phyloP scores from a whole-genome alignment of 2,329 filamentous ascomycete genomes.

The Beauveria pseudobassiana region DNA sequence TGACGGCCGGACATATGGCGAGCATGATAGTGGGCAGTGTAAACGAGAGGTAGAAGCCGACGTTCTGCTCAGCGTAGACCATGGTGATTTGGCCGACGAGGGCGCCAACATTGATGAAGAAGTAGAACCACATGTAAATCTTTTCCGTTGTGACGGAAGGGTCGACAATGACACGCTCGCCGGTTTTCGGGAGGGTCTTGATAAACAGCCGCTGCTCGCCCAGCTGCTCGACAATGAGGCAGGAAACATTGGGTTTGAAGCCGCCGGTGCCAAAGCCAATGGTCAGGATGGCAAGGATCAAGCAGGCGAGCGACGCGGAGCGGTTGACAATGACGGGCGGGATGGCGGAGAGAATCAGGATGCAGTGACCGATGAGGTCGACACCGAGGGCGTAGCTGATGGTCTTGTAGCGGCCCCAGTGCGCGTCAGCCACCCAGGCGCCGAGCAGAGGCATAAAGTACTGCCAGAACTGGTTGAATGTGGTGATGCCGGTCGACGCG shows the following conservation, averaged over 20 bases:
- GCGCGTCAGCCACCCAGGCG: conserved; percentile 43
- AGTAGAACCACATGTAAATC: conserved; percentile 64
- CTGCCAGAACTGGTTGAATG: conserved; percentile 51
- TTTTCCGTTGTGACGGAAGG: conserved; percentile 54
- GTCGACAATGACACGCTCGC: conserved; percentile 59
- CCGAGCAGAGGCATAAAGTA: conserved; percentile 53
- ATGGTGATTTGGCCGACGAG: conserved; percentile 56
- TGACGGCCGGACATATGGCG: conserved; percentile 52
- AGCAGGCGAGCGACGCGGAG: conserved; percentile 50
- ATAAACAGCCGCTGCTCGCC: conserved; percentile 47
- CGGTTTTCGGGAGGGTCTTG: conserved; percentile 38
- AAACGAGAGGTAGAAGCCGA: conserved; percentile 68
- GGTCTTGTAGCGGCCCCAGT: conserved; percentile 61
- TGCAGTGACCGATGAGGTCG: conserved; percentile 57
- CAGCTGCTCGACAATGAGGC: conserved; percentile 60
- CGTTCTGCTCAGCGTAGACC: conserved; percentile 66
- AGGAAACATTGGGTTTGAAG: conserved; percentile 68
- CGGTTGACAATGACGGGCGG: conserved; percentile 51
- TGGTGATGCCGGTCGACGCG: conserved; percentile 37
- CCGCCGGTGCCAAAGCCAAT: conserved; percentile 60
- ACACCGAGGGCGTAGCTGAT: conserved; percentile 55
- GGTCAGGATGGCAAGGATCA: conserved; percentile 51
- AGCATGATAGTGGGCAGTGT: conserved; percentile 61
- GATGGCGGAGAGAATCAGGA: conserved; percentile 59
- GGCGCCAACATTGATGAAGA: conserved; percentile 65